phyloP scores from a whole-genome alignment of 495 filamentous ascomycete species.

The Parachaetomium inaequale region DNA sequence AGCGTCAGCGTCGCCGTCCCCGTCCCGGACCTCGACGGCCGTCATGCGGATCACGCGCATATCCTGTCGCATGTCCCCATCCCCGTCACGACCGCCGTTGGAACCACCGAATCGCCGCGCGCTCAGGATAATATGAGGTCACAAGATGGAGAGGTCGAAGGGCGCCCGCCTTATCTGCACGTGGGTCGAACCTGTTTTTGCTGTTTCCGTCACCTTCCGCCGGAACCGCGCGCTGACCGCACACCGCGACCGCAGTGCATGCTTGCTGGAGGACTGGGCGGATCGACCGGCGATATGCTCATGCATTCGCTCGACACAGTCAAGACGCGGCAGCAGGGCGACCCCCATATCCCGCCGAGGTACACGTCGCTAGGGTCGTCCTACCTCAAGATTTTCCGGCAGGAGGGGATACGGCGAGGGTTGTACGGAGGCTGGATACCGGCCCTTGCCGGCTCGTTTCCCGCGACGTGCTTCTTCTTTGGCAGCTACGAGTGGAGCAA shows the following conservation, averaged over 20 bases:
- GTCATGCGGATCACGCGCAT: slow-evolving; percentile 33
- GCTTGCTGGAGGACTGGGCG: slow-evolving; percentile 88
- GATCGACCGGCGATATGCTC: slow-evolving; percentile 89
- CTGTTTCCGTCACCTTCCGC: not conserved
- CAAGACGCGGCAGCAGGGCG: slow-evolving; percentile 97
- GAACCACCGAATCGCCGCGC: slow-evolving; percentile 23
- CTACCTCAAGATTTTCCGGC: slow-evolving; percentile 86
- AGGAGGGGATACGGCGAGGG: slow-evolving; percentile 83
- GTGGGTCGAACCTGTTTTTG: slow-evolving; percentile 30
- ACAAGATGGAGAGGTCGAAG: slow-evolving; percentile 42
- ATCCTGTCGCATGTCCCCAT: slow-evolving; percentile 30
- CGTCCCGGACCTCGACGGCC: slow-evolving; percentile 33
- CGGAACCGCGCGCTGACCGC: slow-evolving; percentile 17
- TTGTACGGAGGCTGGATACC: slow-evolving; percentile 92
- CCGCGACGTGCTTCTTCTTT: slow-evolving; percentile 92
- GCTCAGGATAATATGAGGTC: slow-evolving; percentile 39
- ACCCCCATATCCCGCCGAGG: slow-evolving; percentile 83
- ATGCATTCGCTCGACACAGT: slow-evolving; percentile 99
- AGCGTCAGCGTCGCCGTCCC: not conserved
- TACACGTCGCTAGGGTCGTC: slow-evolving; percentile 85
- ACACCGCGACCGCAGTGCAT: slow-evolving; percentile 61
- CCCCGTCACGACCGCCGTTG: slow-evolving; percentile 17
- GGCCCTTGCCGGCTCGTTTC: slow-evolving; percentile 87
- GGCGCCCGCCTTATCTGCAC: slow-evolving; percentile 46
- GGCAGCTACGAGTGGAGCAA: slow-evolving; percentile 96